phyloP scores from a whole-genome alignment of 2,329 filamentous ascomycete species.

The Xylaria hypoxylon region DNA sequence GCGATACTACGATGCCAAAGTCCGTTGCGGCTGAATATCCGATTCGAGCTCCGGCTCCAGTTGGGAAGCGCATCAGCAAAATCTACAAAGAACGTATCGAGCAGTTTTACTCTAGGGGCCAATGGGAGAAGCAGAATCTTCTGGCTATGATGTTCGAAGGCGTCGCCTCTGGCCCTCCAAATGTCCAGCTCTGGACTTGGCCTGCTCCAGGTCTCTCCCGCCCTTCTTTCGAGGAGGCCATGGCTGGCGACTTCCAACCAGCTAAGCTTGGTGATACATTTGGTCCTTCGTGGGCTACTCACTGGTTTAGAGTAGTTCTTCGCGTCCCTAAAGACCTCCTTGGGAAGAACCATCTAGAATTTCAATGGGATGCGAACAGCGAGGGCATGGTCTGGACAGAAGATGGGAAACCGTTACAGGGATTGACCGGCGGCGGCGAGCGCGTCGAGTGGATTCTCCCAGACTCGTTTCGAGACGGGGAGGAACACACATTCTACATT shows the following conservation, averaged over 20 bases:
- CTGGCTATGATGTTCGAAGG: slow-evolving; percentile 80
- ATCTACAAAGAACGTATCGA: slow-evolving; percentile 88
- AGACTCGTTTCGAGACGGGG: slow-evolving; percentile 81
- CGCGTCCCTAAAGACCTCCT: slow-evolving; percentile 79
- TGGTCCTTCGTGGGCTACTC: slow-evolving; percentile 95
- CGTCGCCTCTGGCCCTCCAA: slow-evolving; percentile 72
- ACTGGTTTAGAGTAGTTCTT: slow-evolving; percentile 92
- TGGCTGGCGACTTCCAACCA: slow-evolving; percentile 77
- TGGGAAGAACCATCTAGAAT: slow-evolving; percentile 85
- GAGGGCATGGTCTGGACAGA: slow-evolving; percentile 96
- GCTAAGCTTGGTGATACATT: slow-evolving; percentile 83
- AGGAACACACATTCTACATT: slow-evolving; percentile 90
- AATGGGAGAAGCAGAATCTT: slow-evolving; percentile 82
- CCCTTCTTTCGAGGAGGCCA: slow-evolving; percentile 87
- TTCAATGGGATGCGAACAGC: slow-evolving; percentile 95
- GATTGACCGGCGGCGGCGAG: slow-evolving; percentile 89
- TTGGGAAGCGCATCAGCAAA: slow-evolving; percentile 83
- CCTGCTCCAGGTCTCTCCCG: slow-evolving; percentile 81
- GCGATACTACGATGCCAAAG: slow-evolving; percentile 59
- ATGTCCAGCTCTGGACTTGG: slow-evolving; percentile 89
- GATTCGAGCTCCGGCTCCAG: slow-evolving; percentile 63
- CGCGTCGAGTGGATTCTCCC: slow-evolving; percentile 93
- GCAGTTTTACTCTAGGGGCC: slow-evolving; percentile 82
- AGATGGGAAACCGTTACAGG: slow-evolving; percentile 89
- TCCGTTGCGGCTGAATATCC: slow-evolving; percentile 63